phyloP scores from a whole-genome alignment of 306 rosid species.

The Medicago ruthenica region DNA sequence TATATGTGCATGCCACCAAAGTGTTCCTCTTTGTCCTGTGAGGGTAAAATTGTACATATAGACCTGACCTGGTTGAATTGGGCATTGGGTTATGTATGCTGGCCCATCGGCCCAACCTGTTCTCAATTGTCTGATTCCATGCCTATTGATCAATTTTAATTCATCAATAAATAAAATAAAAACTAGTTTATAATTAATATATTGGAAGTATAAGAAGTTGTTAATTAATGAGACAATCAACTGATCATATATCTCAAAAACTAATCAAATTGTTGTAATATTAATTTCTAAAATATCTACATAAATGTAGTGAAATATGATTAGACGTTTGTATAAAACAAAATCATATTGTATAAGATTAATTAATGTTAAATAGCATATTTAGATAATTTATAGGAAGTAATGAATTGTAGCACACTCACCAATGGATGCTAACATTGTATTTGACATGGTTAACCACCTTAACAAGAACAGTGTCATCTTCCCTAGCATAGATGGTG shows the following conservation, averaged over 20 bases:
- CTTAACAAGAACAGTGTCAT: slow-evolving; percentile 53
- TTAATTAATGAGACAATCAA: too few relatives aligned
- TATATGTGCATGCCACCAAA: slow-evolving; percentile 92
- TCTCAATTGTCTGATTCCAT: slow-evolving; percentile 75
- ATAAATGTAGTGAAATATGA: not conserved
- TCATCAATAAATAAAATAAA: not conserved
- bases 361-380: not conserved
- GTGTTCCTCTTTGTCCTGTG: slow-evolving; percentile 92
- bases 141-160: slow-evolving; percentile 57
- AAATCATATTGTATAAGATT: too few relatives aligned
- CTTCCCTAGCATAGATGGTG: slow-evolving; percentile 63
- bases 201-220: too few relatives aligned
- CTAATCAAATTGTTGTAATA: too few relatives aligned
- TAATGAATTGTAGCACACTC: slow-evolving; percentile 11
- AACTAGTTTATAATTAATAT: too few relatives aligned
- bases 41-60: slow-evolving; percentile 75
- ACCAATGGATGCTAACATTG: slow-evolving; percentile 92
- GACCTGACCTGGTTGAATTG: slow-evolving; percentile 73
- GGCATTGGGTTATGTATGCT: slow-evolving; percentile 89
- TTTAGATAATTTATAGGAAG: not conserved
- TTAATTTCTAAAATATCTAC: not conserved
- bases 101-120: slow-evolving; percentile 97
- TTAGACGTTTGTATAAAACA: too few relatives aligned
- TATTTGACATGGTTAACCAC: slow-evolving; percentile 79
- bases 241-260: too few relatives aligned